These are phyloP conservation scores for Yamadazyma spencermartinsiae DNA, from an alignment of 1,139 yeast species.

Conservation along the genomic window DNA sequence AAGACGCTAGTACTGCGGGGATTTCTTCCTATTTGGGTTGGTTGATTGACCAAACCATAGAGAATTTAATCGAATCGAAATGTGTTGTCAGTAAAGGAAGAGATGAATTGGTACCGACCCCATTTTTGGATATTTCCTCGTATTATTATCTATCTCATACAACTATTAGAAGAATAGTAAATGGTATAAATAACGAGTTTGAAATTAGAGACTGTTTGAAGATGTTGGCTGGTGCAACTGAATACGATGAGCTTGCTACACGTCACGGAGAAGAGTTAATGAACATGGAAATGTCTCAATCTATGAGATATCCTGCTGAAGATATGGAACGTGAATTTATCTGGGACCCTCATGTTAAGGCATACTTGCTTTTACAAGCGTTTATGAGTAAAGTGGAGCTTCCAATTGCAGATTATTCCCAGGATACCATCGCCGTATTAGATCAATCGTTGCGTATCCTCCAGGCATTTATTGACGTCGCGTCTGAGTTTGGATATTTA, in stretches of 20 bases:
- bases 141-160: slow-evolving; percentile 92
- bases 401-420: slow-evolving; percentile 94
- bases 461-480: slow-evolving; percentile 89
- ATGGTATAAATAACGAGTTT: slow-evolving; percentile 49
- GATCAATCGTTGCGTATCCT: slow-evolving; percentile 93
- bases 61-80: slow-evolving; percentile 66
- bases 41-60: slow-evolving; percentile 70
- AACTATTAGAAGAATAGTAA: slow-evolving; percentile 71
- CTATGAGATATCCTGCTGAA: slow-evolving; percentile 74
- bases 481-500: slow-evolving; percentile 79
- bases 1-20: slow-evolving; percentile 65
- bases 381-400: slow-evolving; percentile 78
- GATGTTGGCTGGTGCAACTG: slow-evolving; percentile 77
- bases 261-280: slow-evolving; percentile 94
- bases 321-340: slow-evolving; percentile 66
- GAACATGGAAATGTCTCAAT: slow-evolving; percentile 85
- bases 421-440: slow-evolving; percentile 88
- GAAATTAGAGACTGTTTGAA: slow-evolving; percentile 69
- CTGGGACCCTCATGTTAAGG: slow-evolving; percentile 96
- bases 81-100: slow-evolving; percentile 64
- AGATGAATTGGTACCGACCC: slow-evolving; percentile 63
- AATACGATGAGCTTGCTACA: slow-evolving; percentile 90
- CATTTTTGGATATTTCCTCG: slow-evolving; percentile 81
- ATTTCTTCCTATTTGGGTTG: slow-evolving; percentile 69
- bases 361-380: slow-evolving; percentile 84